Percentiles rank a stretch among this genome's conserved stretches.
Evolutionary conservation across 176 grass and related monocot genomes (phyloP).

Genomic region (barley (Hordeum vulgare)): MorexV3_pseudomolecules_assembly NC_058520.1:553060206-553060705

Average conservation of each 20-base stretch:
- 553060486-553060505: constrained; percentile 67
- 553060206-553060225: constrained; percentile 43
- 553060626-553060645: constrained; percentile 34
- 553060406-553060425: constrained; percentile 16
- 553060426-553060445: constrained; percentile 16
- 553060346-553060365: constrained; percentile 17
- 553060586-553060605: constrained; percentile 51
- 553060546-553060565: constrained; percentile 67
- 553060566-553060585: constrained; percentile 33
- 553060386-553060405: constrained; percentile 9
- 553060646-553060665: constrained; percentile 27
- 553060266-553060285: constrained; percentile 13
- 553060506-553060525: constrained; percentile 83
- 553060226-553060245: constrained; percentile 23
- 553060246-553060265: not conserved
- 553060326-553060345: constrained; percentile 16
- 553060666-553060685: not conserved
- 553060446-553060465: constrained; percentile 21
- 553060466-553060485: constrained; percentile 59
- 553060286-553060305: not conserved
- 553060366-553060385: constrained; percentile 29
- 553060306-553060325: not conserved
- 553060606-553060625: constrained; percentile 50
- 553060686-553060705: not conserved
- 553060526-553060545: constrained; percentile 95